Evolutionary conservation across 805 yeast species (phyloP).

Genomic region (Saccharomycopsis sp.): DNA sequence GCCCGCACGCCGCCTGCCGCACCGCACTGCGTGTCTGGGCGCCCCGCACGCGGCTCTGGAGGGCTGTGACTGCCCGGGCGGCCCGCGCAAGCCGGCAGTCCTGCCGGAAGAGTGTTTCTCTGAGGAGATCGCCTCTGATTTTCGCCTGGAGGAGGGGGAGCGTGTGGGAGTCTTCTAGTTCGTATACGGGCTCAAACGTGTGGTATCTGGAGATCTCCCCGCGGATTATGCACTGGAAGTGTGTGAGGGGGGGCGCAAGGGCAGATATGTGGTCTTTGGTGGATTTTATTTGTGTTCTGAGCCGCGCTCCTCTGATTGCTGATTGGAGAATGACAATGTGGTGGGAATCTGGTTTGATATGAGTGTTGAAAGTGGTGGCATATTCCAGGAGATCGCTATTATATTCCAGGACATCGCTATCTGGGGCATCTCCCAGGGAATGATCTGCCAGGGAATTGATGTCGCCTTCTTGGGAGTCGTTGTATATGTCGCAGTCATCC

Average conservation of each 20-base stretch:
- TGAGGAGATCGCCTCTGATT: slow-evolving; percentile 32
- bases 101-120: slow-evolving; percentile 26
- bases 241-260: slow-evolving; percentile 9
- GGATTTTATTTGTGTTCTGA: not conserved
- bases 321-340: too few species aligned
- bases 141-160: slow-evolving; percentile 31
- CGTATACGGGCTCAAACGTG: not conserved
- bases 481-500: too few species aligned
- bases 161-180: not conserved
- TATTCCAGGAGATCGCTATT: too few species aligned
- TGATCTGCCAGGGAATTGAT: too few species aligned
- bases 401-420: too few species aligned
- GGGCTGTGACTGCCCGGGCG: not conserved
- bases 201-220: slow-evolving; percentile 25
- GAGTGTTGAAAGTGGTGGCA: too few species aligned
- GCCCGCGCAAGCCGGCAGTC: not conserved
- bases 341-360: too few species aligned
- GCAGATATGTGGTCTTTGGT: slow-evolving; percentile 2
- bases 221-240: slow-evolving; percentile 33
- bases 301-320: not conserved
- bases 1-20: too few species aligned
- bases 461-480: too few species aligned
- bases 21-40: too few species aligned
- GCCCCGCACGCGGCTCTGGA: too few species aligned
- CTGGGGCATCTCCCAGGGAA: too few species aligned